Conservation (phyloP, 495 filamentous ascomycete genomes). For the Choiromyces venosus region DNA sequence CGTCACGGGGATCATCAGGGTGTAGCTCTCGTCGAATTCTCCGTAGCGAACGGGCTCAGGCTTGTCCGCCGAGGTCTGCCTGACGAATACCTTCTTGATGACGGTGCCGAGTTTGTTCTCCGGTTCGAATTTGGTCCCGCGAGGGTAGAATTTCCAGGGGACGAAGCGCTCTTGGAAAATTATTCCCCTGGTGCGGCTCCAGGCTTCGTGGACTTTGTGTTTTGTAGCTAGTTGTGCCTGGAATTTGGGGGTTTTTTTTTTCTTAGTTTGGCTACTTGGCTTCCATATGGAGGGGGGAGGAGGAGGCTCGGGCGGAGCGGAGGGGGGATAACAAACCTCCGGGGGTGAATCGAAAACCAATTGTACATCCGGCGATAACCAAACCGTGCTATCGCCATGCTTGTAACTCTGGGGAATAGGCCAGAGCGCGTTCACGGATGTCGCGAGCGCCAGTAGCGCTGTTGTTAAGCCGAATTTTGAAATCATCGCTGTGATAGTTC, state of each 20-base stretch:
- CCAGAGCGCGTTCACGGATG: conserved; percentile 41
- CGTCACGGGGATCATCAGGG: conserved; percentile 49
- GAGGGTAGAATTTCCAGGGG: conserved; percentile 69
- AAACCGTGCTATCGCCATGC: conserved; percentile 38
- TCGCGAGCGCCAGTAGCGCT: conserved; percentile 6
- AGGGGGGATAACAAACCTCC: conserved; percentile 8
- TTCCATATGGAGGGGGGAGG: neutral
- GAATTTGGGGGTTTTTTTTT: conserved; percentile 9
- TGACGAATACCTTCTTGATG: conserved; percentile 54
- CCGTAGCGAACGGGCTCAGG: conserved; percentile 54
- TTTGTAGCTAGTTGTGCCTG: conserved; percentile 6
- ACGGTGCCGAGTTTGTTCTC: conserved; percentile 44
- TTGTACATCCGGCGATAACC: conserved; percentile 37
- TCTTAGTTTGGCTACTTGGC: conserved; percentile 6
- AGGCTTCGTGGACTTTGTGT: conserved; percentile 45
- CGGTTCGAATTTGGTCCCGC: conserved; percentile 59
- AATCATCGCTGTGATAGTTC: neutral
- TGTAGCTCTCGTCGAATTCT: conserved; percentile 68
- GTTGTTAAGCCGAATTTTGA: neutral
- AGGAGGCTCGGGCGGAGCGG: neutral
- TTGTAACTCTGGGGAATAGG: conserved; percentile 37
- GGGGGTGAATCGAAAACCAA: conserved; percentile 17
- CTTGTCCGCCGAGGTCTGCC: conserved; percentile 55
- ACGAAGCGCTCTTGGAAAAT: conserved; percentile 61
- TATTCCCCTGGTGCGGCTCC: conserved; percentile 45